These are phyloP conservation scores for Butyriboletus loyo DNA, from an alignment of 768 basidiomycete species.

Conservation along the genomic window DNA sequence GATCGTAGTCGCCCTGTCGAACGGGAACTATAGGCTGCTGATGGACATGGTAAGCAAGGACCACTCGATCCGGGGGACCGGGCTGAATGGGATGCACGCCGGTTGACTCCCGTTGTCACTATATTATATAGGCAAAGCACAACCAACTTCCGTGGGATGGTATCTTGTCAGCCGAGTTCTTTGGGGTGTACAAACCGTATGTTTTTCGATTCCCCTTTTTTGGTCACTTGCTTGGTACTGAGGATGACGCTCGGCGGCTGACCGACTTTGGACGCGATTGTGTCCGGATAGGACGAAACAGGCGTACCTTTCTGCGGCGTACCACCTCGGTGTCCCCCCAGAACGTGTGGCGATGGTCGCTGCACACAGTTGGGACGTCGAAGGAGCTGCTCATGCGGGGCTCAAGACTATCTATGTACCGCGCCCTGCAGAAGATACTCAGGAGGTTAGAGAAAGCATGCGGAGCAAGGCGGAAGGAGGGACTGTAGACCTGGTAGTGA, in stretches of 20 bases:
- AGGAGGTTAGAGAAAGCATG: slow-evolving; percentile 25
- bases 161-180: slow-evolving; percentile 58
- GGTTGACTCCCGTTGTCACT: neutral
- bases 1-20: slow-evolving; percentile 56
- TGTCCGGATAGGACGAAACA: slow-evolving; percentile 35
- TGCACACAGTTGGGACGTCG: slow-evolving; percentile 56
- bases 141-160: slow-evolving; percentile 63
- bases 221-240: neutral
- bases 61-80: too few relatives aligned
- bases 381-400: slow-evolving; percentile 49
- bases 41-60: slow-evolving; percentile 59
- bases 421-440: slow-evolving; percentile 44
- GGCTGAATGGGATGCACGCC: too few relatives aligned
- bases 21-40: slow-evolving; percentile 60
- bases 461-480: slow-evolving; percentile 53
- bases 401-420: slow-evolving; percentile 60
- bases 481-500: slow-evolving; percentile 54
- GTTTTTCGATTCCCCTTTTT: slow-evolving; percentile 13
- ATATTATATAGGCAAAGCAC: slow-evolving; percentile 54
- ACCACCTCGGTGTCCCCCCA: slow-evolving; percentile 45
- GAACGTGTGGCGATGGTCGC: slow-evolving; percentile 62
- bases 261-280: neutral
- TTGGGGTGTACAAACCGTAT: slow-evolving; percentile 64
- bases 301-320: slow-evolving; percentile 47
- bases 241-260: neutral